These are phyloP conservation scores for Cladophialophora carrionii DNA, from an alignment of 2,329 filamentous ascomycete species.

Conservation along the genomic window DNA sequence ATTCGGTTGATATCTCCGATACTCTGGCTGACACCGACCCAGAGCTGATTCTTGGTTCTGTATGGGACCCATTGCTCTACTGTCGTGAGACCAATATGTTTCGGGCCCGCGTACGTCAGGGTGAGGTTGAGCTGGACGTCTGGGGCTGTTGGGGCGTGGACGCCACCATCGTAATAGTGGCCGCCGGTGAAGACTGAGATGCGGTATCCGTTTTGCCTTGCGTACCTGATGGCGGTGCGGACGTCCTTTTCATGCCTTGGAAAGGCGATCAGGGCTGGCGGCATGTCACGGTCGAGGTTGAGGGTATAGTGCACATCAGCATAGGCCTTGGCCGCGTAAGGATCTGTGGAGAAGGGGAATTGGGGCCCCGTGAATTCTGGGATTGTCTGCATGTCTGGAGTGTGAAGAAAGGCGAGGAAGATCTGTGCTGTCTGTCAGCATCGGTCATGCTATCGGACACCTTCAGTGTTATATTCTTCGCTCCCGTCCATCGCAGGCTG, in stretches of 20 bases:
- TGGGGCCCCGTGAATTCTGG: neutral
- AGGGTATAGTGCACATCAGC: neutral
- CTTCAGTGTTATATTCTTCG: neutral
- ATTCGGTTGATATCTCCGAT: neutral
- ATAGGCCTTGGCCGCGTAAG: neutral
- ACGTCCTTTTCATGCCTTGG: neutral
- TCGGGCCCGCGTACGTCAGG: neutral
- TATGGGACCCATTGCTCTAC: neutral
- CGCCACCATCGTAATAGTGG: neutral
- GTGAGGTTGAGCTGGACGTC: conserved; percentile 2
- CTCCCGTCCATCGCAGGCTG: neutral
- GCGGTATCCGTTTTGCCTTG: neutral
- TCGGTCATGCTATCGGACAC: neutral
- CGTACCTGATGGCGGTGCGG: neutral
- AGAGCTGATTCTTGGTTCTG: neutral
- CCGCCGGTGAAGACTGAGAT: neutral
- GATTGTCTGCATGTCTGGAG: neutral
- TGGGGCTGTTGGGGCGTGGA: neutral
- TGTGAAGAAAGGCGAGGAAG: neutral
- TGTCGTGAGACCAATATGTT: neutral
- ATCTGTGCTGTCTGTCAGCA: neutral
- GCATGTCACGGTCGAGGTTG: neutral
- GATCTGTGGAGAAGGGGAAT: conserved; percentile 1
- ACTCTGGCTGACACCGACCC: neutral
- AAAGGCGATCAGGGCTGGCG: neutral